phyloP scores from a whole-genome alignment of 805 yeast genomes.

The Teunomyces barrocoloradensis region DNA sequence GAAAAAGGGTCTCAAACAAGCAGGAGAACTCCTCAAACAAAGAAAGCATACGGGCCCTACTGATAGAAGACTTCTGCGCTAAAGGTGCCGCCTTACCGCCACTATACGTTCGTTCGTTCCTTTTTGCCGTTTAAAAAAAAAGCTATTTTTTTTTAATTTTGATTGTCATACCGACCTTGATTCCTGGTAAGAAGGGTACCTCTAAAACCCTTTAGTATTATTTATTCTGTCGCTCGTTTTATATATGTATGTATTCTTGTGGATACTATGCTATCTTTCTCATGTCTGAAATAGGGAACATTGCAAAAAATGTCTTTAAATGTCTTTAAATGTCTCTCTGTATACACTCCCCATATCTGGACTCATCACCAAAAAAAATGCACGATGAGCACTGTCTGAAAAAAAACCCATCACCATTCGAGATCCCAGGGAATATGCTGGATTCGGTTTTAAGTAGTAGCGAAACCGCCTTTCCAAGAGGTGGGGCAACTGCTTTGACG shows the following conservation, averaged over 20 bases:
- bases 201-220: too few relatives aligned
- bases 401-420: slow-evolving; percentile 3
- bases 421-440: slow-evolving; percentile 9
- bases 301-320: too few relatives aligned
- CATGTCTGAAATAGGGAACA: too few relatives aligned
- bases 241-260: too few relatives aligned
- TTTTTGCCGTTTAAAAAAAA: too few relatives aligned
- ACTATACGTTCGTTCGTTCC: too few relatives aligned
- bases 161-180: too few relatives aligned
- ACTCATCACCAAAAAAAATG: slow-evolving; percentile 6
- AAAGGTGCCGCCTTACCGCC: too few relatives aligned
- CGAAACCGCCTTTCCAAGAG: slow-evolving; percentile 86
- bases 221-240: too few relatives aligned
- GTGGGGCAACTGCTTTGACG: slow-evolving; percentile 83
- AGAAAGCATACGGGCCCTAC: slow-evolving; percentile 6
- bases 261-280: too few relatives aligned
- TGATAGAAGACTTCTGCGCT: not conserved
- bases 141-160: too few relatives aligned
- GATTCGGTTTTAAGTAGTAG: slow-evolving; percentile 35
- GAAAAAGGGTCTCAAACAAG: slow-evolving; percentile 9
- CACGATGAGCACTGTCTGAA: slow-evolving; percentile 8
- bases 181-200: too few relatives aligned
- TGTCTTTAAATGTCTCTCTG: not conserved
- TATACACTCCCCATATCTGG: not conserved
- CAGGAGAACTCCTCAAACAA: slow-evolving; percentile 5